Base-by-base conservation (phyloP, 23 red algal genomes). In the Gracilaria caudata region DNA sequence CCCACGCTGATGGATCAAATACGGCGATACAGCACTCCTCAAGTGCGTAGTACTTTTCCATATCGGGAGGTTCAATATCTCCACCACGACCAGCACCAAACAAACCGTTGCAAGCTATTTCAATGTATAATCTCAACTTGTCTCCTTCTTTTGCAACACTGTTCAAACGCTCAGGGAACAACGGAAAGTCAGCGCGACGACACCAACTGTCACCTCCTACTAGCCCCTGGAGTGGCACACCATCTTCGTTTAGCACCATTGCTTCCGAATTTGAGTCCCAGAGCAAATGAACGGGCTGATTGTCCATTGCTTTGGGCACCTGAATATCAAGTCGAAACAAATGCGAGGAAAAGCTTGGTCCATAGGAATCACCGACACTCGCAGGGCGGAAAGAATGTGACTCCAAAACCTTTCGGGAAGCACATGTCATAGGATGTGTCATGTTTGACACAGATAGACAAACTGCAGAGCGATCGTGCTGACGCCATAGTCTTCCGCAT, bases 21-120 rank as follows among this genome's bases (percentile, higher is more conserved):
- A 92, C 45, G 10, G 94, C 87, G 4, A 96, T 41, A 17, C 80
- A 78, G 38, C 81, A 84, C 35, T 88, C 85, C 0, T 68, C 81
- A 28, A 96, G 77, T 25, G 59, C 53, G 59, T 81, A 96, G 41
- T 54, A 70, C 44, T 80, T 88, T n/a, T 79, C 41, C 63, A 59
- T 39, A 54, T 96, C 87, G 0, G 94, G 94, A 13, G 94, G 94
- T 77, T 96, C 94, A 35, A 92, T 92, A 37, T 91, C 66, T 10
- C 94, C 94, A 57, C 94, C 94, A 45, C 81, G 81, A 44, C 94
- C 94, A 7, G 73, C 89, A 1, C 94, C 94, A 86, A 96, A 96
- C 19, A 96, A 46, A 2, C 94, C 94, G 46, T 96, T 96, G 80
- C 94, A 96, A 17, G 94, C 86, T 49, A 96, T 89, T 81, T 96